Evolutionary conservation across 768 basidiomycete species (phyloP).

Genomic region (Phanerochaete sordida): DNA sequence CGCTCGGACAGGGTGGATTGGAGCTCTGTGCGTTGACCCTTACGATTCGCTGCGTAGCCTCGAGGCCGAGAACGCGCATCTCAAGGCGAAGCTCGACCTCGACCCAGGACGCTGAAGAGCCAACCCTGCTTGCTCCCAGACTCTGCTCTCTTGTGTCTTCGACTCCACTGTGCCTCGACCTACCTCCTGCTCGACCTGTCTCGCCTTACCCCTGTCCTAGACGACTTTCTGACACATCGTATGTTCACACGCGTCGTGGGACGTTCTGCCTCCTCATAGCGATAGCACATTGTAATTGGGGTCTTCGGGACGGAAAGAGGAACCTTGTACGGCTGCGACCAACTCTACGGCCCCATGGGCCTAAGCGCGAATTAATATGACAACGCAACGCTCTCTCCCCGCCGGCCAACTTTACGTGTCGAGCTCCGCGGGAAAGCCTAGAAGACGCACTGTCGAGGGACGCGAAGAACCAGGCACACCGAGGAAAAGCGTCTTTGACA

Average conservation of each 20-base stretch:
- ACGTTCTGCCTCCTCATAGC: not conserved
- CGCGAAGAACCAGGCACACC: not conserved
- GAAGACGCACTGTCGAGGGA: not conserved
- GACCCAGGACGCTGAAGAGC: not conserved
- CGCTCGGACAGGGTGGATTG: not conserved
- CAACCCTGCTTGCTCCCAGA: not conserved
- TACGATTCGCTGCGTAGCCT: not conserved
- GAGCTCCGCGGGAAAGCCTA: not conserved
- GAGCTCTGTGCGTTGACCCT: not conserved
- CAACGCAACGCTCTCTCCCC: not conserved
- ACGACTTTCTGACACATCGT: not conserved
- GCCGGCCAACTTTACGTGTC: not conserved
- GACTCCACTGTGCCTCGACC: not conserved
- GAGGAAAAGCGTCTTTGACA: not conserved
- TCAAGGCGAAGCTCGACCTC: not conserved
- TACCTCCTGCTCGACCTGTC: not conserved
- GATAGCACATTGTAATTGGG: not conserved
- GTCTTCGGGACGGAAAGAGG: not conserved
- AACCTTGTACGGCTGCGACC: not conserved
- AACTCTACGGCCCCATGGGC: not conserved
- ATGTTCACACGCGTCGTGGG: constrained; percentile 3
- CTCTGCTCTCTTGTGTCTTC: not conserved
- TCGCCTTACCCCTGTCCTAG: not conserved
- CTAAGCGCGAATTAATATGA: not conserved
- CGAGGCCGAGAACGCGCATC: not conserved